These are phyloP conservation scores for Populus hybrid DNA, from an alignment of 441 rosid genomes.

Conservation along the genomic window DNA sequence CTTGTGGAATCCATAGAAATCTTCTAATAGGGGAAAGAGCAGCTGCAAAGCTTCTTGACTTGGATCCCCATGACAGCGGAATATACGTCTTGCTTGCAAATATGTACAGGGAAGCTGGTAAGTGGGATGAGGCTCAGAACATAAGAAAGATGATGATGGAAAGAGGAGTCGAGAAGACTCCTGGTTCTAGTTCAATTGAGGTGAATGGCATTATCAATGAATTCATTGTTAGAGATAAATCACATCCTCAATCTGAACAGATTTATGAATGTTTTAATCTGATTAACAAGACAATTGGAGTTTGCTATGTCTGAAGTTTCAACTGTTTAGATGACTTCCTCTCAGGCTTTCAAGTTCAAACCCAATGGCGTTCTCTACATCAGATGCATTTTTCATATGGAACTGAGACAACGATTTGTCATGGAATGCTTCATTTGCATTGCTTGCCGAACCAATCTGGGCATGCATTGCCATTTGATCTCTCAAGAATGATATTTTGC, in stretches of 20 bases:
- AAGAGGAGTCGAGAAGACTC: slow-evolving; percentile 76
- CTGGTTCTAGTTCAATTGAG: slow-evolving; percentile 81
- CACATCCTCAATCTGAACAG: slow-evolving; percentile 44
- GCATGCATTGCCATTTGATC: neutral
- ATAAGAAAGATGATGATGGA: slow-evolving; percentile 68
- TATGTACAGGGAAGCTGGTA: slow-evolving; percentile 71
- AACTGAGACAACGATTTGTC: neutral
- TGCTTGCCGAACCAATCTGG: neutral
- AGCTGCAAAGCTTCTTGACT: slow-evolving; percentile 66
- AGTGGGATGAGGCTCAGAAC: slow-evolving; percentile 63
- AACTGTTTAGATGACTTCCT: slow-evolving; percentile 17
- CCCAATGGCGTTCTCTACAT: neutral
- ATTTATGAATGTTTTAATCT: slow-evolving; percentile 54
- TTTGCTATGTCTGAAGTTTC: slow-evolving; percentile 20
- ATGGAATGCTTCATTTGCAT: neutral
- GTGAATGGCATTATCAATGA: slow-evolving; percentile 58
- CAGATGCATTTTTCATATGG: neutral
- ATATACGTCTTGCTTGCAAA: slow-evolving; percentile 69
- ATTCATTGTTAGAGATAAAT: slow-evolving; percentile 71
- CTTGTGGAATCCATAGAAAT: slow-evolving; percentile 68
- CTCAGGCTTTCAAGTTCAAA: slow-evolving; percentile 21
- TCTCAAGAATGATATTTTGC: neutral
- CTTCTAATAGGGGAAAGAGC: slow-evolving; percentile 66
- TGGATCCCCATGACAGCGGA: slow-evolving; percentile 77
- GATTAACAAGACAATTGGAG: slow-evolving; percentile 43